Conservation (phyloP, 2,329 filamentous ascomycete species). For the Phialophora verrucosa region DNA sequence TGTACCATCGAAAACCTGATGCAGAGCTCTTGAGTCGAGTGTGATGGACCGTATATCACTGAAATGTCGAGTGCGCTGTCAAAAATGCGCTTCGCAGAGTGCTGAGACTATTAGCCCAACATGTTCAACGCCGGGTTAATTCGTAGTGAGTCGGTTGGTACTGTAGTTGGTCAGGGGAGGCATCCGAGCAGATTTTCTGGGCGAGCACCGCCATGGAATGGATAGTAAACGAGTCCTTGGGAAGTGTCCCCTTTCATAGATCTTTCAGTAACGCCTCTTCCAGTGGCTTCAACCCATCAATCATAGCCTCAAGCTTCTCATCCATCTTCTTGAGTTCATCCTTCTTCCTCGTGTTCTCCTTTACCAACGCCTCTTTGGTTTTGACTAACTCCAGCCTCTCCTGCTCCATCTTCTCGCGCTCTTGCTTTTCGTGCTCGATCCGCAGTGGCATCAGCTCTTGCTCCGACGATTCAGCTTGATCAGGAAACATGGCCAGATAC, state of each 20-base stretch:
- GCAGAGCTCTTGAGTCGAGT: not conserved
- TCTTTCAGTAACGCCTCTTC: constrained; percentile 38
- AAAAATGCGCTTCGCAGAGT: not conserved
- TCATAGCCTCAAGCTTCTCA: constrained; percentile 89
- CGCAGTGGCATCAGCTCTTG: constrained; percentile 85
- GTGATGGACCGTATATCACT: not conserved
- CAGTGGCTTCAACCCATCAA: constrained; percentile 62
- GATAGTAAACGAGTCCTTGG: not conserved
- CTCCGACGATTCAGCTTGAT: constrained; percentile 73
- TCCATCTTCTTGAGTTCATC: constrained; percentile 91
- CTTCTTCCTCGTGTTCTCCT: constrained; percentile 88
- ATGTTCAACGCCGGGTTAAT: not conserved
- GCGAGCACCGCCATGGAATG: not conserved
- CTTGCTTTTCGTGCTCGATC: constrained; percentile 86
- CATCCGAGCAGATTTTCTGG: not conserved
- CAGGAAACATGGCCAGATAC: constrained; percentile 77
- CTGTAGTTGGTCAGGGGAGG: not conserved
- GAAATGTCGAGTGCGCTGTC: not conserved
- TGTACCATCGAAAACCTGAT: not conserved
- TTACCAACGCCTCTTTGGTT: constrained; percentile 71
- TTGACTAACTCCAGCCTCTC: constrained; percentile 78
- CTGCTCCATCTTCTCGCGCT: constrained; percentile 84
- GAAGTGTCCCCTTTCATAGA: constrained; percentile 19
- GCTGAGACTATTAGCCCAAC: not conserved
- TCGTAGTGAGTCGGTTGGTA: not conserved